Base-by-base conservation (phyloP, 2,329 filamentous ascomycete species). In the Diaporthe helianthi region DNA sequence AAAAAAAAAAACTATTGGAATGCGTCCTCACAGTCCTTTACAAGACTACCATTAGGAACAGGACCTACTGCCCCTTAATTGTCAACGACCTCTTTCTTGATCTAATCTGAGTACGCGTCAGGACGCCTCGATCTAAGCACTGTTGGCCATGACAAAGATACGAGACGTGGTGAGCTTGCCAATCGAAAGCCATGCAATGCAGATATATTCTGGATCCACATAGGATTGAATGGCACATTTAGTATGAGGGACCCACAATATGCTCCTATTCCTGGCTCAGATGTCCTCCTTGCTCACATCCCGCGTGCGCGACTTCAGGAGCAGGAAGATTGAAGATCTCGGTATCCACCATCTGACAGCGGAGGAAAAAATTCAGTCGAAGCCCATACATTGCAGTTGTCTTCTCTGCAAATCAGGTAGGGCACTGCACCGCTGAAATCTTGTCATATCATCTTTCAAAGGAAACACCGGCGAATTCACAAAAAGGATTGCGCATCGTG, bases 401-500 rank as follows among this genome's bases (percentile, higher is more conserved):
- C n/a, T 49, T 63, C 26, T 47, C 22, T 31, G 19, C 29, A 36
- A 61, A 8, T 44, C 58, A 29, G 29, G 17, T 17, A 19, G 15
- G 58, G 44, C 44, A 63, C 44, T 33, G 58, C 29, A 41, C 58
- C 41, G 41, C 55, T 61, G 55, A 61, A 61, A 61, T 63, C 58
- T 49, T 33, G 38, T 4, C 58, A 17, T 10, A 44, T 19, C n/a
- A 36, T 58, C 26, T 36, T 7, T 46, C 41, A 19, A 46, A 61
- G 24, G 55, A n/a, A 36, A 24, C 29, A 26, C 41, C 38, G n/a
- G 44, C 29, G 41, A 31, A 7, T 7, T 24, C 29, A 9, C 44
- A 22, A 22, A n/a, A 41, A 49, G 29, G 58, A 63, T 49, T 63
- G 58, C 58, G 58, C 29, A 33, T 49, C 29, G 58, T 24, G 29